A percentile compares a stretch with the other conserved stretches of the same genome.
phyloP scores from a whole-genome alignment of 2,329 filamentous ascomycete genomes.

The Penicillium brevicompactum region DNA sequence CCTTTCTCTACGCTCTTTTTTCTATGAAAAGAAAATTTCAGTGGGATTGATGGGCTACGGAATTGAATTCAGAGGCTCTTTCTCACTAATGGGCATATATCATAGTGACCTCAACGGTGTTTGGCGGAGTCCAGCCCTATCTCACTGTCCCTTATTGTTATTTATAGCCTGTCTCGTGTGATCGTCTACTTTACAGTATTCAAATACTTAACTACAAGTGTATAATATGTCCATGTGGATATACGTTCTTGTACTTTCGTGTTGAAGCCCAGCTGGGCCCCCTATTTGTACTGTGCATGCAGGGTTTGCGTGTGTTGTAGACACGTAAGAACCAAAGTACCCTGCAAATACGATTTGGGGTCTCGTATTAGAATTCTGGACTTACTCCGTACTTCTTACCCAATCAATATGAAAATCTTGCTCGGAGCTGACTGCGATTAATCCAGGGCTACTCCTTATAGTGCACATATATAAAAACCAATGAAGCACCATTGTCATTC shows the following conservation, averaged over 20 bases:
- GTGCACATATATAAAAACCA: too few species aligned
- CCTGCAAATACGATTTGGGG: neutral
- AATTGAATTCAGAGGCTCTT: neutral
- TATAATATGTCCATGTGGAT: neutral
- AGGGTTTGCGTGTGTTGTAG: constrained; percentile 4
- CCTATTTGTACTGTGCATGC: neutral
- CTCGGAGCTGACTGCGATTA: too few species aligned
- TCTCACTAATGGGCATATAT: neutral
- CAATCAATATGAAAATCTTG: too few species aligned
- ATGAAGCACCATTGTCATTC: too few species aligned
- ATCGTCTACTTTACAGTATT: neutral
- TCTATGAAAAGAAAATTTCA: neutral
- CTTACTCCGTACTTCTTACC: too few species aligned
- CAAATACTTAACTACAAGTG: neutral
- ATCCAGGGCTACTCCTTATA: too few species aligned
- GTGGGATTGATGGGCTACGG: neutral
- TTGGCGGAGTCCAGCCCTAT: neutral
- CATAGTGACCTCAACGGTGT: neutral
- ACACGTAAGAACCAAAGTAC: neutral
- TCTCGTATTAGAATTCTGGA: neutral
- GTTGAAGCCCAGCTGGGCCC: neutral
- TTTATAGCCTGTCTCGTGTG: constrained; percentile 7
- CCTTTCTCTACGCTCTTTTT: neutral
- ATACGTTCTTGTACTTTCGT: too few species aligned
- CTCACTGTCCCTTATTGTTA: constrained; percentile 1